Percentiles rank a stretch among this genome's conserved stretches.
Conservation (phyloP, 495 filamentous ascomycete species). For the Neurospora tetraspora region DNA sequence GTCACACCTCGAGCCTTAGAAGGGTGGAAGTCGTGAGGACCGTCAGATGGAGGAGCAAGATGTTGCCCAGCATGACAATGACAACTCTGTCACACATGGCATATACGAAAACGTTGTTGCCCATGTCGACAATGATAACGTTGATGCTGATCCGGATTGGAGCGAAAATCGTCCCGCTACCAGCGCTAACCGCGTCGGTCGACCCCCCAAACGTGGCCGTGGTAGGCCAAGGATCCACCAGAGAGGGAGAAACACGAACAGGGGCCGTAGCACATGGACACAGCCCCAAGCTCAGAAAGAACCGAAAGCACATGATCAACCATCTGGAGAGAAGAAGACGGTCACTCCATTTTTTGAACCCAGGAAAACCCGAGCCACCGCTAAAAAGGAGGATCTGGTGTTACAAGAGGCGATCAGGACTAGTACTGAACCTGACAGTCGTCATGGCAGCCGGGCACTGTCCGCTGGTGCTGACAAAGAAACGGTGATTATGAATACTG, state of each 20-base stretch:
- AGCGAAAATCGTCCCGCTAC: not conserved
- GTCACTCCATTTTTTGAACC: not conserved
- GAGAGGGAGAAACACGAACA: not conserved
- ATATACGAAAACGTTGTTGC: not conserved
- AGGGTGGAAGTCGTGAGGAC: not conserved
- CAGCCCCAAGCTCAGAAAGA: not conserved
- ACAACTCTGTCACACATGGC: not conserved
- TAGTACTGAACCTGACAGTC: not conserved
- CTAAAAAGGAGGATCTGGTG: not conserved
- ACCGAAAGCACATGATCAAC: not conserved
- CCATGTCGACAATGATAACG: not conserved
- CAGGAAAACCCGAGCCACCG: not conserved
- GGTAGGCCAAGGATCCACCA: not conserved
- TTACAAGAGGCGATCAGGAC: not conserved
- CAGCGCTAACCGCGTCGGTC: not conserved
- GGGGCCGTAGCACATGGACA: not conserved
- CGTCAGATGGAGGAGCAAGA: not conserved
- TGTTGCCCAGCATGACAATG: not conserved
- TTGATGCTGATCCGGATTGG: not conserved
- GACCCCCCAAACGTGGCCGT: not conserved
- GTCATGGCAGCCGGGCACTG: not conserved
- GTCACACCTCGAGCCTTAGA: conserved; percentile 53
- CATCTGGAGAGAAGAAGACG: not conserved
- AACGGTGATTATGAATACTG: not conserved
- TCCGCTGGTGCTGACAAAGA: not conserved